Conservation (phyloP, 225 moss, liverwort and hornwort genomes). For the Neckera pumila region DNA sequence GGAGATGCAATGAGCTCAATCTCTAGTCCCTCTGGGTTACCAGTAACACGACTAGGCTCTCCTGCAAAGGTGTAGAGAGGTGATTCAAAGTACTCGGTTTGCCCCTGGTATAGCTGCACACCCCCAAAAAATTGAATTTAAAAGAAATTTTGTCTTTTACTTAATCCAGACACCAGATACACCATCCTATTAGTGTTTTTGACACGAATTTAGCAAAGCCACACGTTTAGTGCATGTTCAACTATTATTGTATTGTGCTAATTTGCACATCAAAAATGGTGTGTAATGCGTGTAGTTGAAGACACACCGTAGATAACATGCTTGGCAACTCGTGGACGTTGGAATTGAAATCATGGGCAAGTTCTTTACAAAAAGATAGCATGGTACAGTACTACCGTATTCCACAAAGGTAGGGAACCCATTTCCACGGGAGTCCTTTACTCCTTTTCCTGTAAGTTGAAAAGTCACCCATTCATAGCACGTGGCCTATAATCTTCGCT, state of each 20-base stretch:
- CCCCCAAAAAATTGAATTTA: neutral
- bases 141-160: neutral
- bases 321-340: neutral
- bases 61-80: conserved; percentile 30
- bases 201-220: neutral
- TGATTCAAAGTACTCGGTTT: conserved; percentile 23
- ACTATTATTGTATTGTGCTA: too few species aligned
- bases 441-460: too few species aligned
- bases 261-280: neutral
- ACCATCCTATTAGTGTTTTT: neutral
- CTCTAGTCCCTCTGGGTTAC: neutral
- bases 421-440: too few species aligned
- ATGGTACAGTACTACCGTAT: too few species aligned
- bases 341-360: neutral
- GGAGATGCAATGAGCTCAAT: conserved; percentile 64
- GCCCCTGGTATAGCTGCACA: conserved; percentile 17
- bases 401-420: too few species aligned
- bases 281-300: neutral
- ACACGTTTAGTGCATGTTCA: neutral
- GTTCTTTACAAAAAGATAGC: neutral
- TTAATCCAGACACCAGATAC: neutral
- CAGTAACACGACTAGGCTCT: conserved; percentile 14
- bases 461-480: too few species aligned
- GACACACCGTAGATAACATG: neutral
- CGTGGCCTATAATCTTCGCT: neutral